Base-by-base conservation (phyloP, 1,284 basidiomycete genomes). In the Meira nashicola region DNA sequence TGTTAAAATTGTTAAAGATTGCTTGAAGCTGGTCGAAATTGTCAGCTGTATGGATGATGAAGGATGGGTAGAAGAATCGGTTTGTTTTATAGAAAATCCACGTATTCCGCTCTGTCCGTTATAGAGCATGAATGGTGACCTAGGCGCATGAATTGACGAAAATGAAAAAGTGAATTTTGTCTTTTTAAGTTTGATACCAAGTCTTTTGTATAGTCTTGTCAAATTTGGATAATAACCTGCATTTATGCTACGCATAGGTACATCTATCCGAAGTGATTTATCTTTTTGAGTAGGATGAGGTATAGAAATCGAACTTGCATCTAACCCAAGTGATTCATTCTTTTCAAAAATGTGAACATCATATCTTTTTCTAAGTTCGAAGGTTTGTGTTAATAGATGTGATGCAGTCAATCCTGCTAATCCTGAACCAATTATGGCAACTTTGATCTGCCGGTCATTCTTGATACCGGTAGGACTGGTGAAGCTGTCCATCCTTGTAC, bases 361-460 rank as follows among this genome's bases (percentile, higher is more conserved):
- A 23, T 21, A 48, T 25, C 21, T 2, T 25, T 48, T n/a, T 48
- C 46, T 5, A 5, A 48, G 21, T 14, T 53, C 23, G 17, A 73
- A 57, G 19, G 51, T 23, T 39, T 43, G 28, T 33, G 58, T 53
- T 5, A 33, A 44, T 5, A 94, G 84, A 78, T 90, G 92, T 0
- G 92, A 89, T 9, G 91, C 89, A 11, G 88, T 86, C 10, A 85
- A 86, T 2, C 92, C 92, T 8, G 84, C 89, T 8, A 92, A 89
- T 19, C 92, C 92, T 0, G 91, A 90, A 39, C 92, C 92, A 46
- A 94, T 84, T 70, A 94, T 86, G 7, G 91, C 91, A 63, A 94
- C 67, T 12, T 59, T 62, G 25, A 62, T 21, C 19, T 53, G 60
- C 28, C 28, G 3, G 28, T 33, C 28, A 33, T 8, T 33, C 8